A percentile compares a stretch with the other conserved stretches of the same genome.
These are phyloP conservation scores for Xylariales sp. DNA, from an alignment of 2,329 filamentous ascomycete species.

Conservation along the genomic window DNA sequence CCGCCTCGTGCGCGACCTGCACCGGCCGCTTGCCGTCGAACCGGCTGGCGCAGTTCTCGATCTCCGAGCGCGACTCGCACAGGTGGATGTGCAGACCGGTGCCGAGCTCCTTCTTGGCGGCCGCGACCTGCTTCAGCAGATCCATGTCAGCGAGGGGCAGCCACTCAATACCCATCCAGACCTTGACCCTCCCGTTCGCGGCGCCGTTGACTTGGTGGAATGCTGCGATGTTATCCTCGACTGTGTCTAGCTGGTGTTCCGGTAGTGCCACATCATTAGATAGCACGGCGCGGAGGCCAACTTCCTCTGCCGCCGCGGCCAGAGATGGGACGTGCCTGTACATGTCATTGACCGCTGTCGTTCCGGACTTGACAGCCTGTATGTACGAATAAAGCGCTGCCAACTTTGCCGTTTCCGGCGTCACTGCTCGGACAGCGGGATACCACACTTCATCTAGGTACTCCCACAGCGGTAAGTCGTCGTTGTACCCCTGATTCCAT, in stretches of 20 bases:
- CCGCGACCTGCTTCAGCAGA: constrained; percentile 12
- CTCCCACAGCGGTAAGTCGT: constrained; percentile 17
- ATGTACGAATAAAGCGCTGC: constrained; percentile 15
- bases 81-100: constrained; percentile 17
- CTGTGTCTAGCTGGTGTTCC: constrained; percentile 15
- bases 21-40: constrained; percentile 14
- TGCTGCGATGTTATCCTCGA: constrained; percentile 14
- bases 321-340: constrained; percentile 15
- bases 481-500: constrained; percentile 11
- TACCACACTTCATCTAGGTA: constrained; percentile 19
- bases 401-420: constrained; percentile 7
- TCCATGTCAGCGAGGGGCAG: constrained; percentile 13
- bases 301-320: constrained; percentile 13
- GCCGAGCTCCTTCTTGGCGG: constrained; percentile 12
- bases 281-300: constrained; percentile 16
- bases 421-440: constrained; percentile 15
- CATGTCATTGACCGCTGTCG: constrained; percentile 19
- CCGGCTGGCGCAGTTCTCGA: constrained; percentile 10
- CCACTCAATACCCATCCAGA: constrained; percentile 18
- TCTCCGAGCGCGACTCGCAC: constrained; percentile 14
- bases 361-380: constrained; percentile 15
- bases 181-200: constrained; percentile 13
- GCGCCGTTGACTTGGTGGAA: constrained; percentile 11
- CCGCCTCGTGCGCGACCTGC: constrained; percentile 14
- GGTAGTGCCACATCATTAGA: constrained; percentile 15